These are phyloP conservation scores for Penicillium simplicissimum DNA, from an alignment of 495 filamentous ascomycete species.

Conservation along the genomic window DNA sequence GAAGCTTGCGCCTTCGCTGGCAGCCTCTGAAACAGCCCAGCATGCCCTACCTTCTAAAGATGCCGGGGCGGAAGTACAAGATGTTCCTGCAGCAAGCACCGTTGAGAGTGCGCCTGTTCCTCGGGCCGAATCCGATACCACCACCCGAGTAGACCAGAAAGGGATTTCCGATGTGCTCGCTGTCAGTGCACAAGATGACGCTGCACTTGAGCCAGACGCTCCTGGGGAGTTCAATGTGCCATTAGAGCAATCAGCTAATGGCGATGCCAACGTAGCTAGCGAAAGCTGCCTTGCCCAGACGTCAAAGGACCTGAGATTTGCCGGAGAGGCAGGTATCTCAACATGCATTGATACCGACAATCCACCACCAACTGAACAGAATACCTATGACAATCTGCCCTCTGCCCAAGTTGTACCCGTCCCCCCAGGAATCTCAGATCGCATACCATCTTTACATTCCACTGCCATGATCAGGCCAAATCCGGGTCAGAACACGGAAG, in stretches of 20 bases:
- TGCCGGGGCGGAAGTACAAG: not conserved
- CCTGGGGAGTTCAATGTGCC: not conserved
- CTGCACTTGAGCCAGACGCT: not conserved
- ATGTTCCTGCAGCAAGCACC: not conserved
- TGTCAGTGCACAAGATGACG: not conserved
- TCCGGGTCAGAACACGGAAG: slow-evolving; percentile 21
- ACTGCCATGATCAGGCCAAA: slow-evolving; percentile 31
- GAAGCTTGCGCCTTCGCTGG: not conserved
- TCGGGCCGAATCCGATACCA: not conserved
- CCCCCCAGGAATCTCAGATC: slow-evolving; percentile 31
- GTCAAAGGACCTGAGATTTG: slow-evolving; percentile 24
- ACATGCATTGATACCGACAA: slow-evolving; percentile 4
- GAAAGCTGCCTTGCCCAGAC: not conserved
- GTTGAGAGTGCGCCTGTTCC: not conserved
- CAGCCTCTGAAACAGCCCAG: not conserved
- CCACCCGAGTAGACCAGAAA: not conserved
- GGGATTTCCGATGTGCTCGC: not conserved
- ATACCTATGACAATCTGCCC: slow-evolving; percentile 39
- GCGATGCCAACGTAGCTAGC: not conserved
- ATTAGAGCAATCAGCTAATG: not conserved
- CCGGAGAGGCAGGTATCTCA: slow-evolving; percentile 15
- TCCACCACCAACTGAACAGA: slow-evolving; percentile 15
- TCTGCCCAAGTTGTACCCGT: slow-evolving; percentile 39
- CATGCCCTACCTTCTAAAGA: not conserved
- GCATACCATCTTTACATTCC: slow-evolving; percentile 43